Evolutionary conservation across 768 basidiomycete genomes (phyloP).

Genomic region (Leucocoprinus birnbaumii): DNA sequence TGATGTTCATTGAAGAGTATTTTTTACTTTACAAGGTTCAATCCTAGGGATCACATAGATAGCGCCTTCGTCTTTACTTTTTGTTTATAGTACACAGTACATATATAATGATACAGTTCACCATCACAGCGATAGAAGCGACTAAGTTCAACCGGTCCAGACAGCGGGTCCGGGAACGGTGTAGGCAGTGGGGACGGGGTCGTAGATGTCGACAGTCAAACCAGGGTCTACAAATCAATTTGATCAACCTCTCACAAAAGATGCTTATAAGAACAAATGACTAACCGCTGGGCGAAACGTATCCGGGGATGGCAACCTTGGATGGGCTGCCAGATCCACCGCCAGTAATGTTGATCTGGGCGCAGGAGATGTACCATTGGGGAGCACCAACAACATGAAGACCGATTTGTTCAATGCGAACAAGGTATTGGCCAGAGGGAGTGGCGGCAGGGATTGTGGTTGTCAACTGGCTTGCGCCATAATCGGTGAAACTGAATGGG

Average conservation of each 20-base stretch:
- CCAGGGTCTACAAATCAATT: conserved; percentile 20
- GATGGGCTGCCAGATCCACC: conserved; percentile 40
- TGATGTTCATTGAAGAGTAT: no score
- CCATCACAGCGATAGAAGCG: background rate
- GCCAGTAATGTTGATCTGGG: conserved; percentile 41
- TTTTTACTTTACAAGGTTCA: no score
- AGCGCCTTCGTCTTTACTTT: no score
- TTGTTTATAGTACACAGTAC: background rate
- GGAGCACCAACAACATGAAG: conserved; percentile 44
- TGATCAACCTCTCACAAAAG: background rate
- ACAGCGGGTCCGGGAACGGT: conserved; percentile 21
- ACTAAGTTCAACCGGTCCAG: conserved; percentile 14
- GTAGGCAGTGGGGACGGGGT: conserved; percentile 25
- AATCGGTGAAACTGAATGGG: conserved; percentile 33
- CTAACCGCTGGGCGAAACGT: conserved; percentile 34
- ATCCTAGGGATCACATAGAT: no score
- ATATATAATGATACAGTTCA: background rate
- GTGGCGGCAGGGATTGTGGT: conserved; percentile 38
- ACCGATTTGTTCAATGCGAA: conserved; percentile 45
- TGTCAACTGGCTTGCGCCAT: conserved; percentile 28
- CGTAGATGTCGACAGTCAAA: conserved; percentile 24
- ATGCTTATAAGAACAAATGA: background rate
- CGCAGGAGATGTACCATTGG: conserved; percentile 48
- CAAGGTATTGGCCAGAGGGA: conserved; percentile 44
- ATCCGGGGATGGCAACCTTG: conserved; percentile 49